Percentiles rank a stretch among this genome's conserved stretches.
Conservation (phyloP, 495 filamentous ascomycete species). For the Penicillium canescens region DNA sequence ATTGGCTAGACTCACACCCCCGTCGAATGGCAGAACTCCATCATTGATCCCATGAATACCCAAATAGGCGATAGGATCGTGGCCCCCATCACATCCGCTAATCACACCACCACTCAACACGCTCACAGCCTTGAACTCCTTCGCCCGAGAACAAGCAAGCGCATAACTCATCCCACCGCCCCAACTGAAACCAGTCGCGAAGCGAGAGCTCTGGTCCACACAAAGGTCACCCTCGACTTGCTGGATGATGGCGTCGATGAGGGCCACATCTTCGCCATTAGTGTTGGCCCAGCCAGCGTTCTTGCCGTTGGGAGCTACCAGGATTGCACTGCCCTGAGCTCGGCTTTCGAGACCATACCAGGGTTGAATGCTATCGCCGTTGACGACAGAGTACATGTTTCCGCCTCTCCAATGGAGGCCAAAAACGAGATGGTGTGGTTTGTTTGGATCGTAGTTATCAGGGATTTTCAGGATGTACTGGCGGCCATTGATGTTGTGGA, state of each 20-base stretch:
- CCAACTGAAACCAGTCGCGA: slow-evolving; percentile 51
- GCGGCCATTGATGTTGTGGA: slow-evolving; percentile 26
- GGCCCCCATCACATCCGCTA: slow-evolving; percentile 40
- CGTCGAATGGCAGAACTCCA: slow-evolving; percentile 34
- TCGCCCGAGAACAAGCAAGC: slow-evolving; percentile 42
- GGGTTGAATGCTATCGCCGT: slow-evolving; percentile 20
- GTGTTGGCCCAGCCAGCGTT: slow-evolving; percentile 46
- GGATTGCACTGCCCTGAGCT: slow-evolving; percentile 38
- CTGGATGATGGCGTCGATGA: slow-evolving; percentile 39
- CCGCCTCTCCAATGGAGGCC: slow-evolving; percentile 41
- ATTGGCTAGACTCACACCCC: slow-evolving; percentile 36
- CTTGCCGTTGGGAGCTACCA: slow-evolving; percentile 42
- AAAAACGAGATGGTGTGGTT: slow-evolving; percentile 41
- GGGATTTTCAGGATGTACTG: slow-evolving; percentile 40
- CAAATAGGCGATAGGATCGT: slow-evolving; percentile 44
- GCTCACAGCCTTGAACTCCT: slow-evolving; percentile 44
- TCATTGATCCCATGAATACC: slow-evolving; percentile 43
- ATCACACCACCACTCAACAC: slow-evolving; percentile 42
- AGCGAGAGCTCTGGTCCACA: slow-evolving; percentile 42
- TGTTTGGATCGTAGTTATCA: slow-evolving; percentile 38
- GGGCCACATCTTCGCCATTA: slow-evolving; percentile 42
- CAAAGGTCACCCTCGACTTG: slow-evolving; percentile 42
- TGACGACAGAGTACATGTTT: slow-evolving; percentile 34
- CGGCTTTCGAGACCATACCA: slow-evolving; percentile 41
- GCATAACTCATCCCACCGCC: slow-evolving; percentile 51